A percentile compares a stretch with the other conserved stretches of the same genome.
Evolutionary conservation across 1,284 basidiomycete species (phyloP).

Genomic region (Sporisorium scitamineum): DNA sequence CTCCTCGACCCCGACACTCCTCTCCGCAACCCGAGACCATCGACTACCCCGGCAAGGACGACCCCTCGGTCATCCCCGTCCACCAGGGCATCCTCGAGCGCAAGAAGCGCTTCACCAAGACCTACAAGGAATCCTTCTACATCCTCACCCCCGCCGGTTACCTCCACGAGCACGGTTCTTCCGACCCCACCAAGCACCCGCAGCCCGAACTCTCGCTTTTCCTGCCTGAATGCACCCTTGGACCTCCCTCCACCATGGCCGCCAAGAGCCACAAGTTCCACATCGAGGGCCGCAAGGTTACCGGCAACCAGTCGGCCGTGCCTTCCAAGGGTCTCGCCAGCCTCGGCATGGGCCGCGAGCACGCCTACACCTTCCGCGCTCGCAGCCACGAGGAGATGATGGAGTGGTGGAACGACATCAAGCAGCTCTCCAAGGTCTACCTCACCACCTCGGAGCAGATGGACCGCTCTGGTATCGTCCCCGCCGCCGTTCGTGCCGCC

Average conservation of each 20-base stretch:
- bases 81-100: conserved; percentile 93
- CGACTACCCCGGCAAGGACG: conserved; percentile 91
- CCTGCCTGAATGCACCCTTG: conserved; percentile 94
- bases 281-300: conserved; percentile 89
- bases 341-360: conserved; percentile 72
- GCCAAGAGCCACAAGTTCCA: conserved; percentile 94
- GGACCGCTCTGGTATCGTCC: conserved; percentile 91
- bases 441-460: conserved; percentile 93
- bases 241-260: conserved; percentile 82
- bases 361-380: conserved; percentile 90
- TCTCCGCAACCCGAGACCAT: conserved; percentile 76
- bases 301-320: conserved; percentile 76
- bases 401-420: conserved; percentile 99
- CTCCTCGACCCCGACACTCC: conserved; percentile 92
- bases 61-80: conserved; percentile 86
- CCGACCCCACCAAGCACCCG: conserved; percentile 78
- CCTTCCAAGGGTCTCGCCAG: conserved; percentile 74
- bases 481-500: conserved; percentile 87
- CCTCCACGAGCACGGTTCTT: conserved; percentile 88
- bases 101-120: conserved; percentile 95
- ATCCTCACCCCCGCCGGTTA: conserved; percentile 95
- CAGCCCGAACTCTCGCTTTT: conserved; percentile 87
- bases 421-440: conserved; percentile 96
- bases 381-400: conserved; percentile 96
- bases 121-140: conserved; percentile 82